Evolutionary conservation across 495 filamentous ascomycete genomes (phyloP).

Genomic region (Amphirosellinia nigrospora): DNA sequence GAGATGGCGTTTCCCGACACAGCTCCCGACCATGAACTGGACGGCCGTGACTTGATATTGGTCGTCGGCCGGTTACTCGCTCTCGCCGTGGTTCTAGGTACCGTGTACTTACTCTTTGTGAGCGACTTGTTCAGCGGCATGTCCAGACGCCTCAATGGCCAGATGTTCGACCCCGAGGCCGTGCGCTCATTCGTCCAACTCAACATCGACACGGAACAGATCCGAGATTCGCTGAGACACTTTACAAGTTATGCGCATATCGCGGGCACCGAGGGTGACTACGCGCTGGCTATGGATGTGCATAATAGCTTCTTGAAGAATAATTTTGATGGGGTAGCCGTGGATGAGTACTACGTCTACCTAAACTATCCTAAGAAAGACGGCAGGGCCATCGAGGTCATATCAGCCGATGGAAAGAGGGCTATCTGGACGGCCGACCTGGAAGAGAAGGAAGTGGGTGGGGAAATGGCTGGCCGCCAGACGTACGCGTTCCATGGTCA

Average conservation of each 20-base stretch:
- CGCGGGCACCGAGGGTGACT: slow-evolving; percentile 90
- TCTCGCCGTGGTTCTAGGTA: slow-evolving; percentile 70
- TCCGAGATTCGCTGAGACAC: slow-evolving; percentile 72
- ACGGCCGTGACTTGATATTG: slow-evolving; percentile 53
- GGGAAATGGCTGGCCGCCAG: slow-evolving; percentile 60
- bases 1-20: slow-evolving; percentile 37
- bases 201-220: slow-evolving; percentile 67
- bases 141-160: slow-evolving; percentile 54
- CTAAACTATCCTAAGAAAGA: slow-evolving; percentile 84
- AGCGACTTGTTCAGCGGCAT: slow-evolving; percentile 75
- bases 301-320: slow-evolving; percentile 72
- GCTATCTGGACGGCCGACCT: slow-evolving; percentile 80
- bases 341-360: slow-evolving; percentile 85
- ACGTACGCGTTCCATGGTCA: slow-evolving; percentile 85
- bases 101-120: slow-evolving; percentile 84
- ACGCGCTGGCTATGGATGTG: slow-evolving; percentile 79
- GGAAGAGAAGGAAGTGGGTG: slow-evolving; percentile 71
- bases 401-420: slow-evolving; percentile 66
- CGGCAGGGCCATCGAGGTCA: slow-evolving; percentile 80
- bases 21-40: slow-evolving; percentile 16
- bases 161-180: slow-evolving; percentile 69
- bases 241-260: slow-evolving; percentile 83
- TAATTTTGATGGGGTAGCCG: slow-evolving; percentile 71
- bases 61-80: slow-evolving; percentile 74
- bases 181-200: slow-evolving; percentile 73